Evolutionary conservation across 2,329 filamentous ascomycete genomes (phyloP).

Genomic region (Leptoxyphium fumago): DNA sequence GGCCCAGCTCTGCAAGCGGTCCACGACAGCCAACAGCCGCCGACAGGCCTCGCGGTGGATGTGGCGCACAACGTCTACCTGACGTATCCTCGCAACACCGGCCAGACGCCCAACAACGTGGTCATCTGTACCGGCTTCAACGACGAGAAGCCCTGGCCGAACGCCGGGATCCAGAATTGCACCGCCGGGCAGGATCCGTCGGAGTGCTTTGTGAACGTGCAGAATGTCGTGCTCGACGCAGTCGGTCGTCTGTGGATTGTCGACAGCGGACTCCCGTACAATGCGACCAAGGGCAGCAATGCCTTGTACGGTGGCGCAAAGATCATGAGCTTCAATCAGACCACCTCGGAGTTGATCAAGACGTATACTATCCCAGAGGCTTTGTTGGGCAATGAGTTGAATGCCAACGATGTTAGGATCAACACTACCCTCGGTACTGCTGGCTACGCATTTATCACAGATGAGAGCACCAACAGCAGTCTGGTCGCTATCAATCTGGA

Average conservation of each 20-base stretch:
- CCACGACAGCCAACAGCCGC: slow-evolving; percentile 23
- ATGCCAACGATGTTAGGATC: slow-evolving; percentile 29
- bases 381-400: slow-evolving; percentile 22
- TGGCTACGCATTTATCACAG: slow-evolving; percentile 29
- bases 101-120: slow-evolving; percentile 24
- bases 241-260: slow-evolving; percentile 26
- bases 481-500: slow-evolving; percentile 26
- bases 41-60: slow-evolving; percentile 28
- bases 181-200: slow-evolving; percentile 23
- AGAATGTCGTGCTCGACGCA: slow-evolving; percentile 29
- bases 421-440: slow-evolving; percentile 27
- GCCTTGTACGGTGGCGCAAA: slow-evolving; percentile 25
- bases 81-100: slow-evolving; percentile 27
- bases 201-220: slow-evolving; percentile 32
- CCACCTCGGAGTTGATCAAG: slow-evolving; percentile 16
- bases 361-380: slow-evolving; percentile 25
- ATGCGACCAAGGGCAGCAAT: slow-evolving; percentile 9
- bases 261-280: slow-evolving; percentile 25
- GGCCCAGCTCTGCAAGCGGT: slow-evolving; percentile 22
- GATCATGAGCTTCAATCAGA: slow-evolving; percentile 28
- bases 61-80: slow-evolving; percentile 24
- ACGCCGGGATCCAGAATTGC: slow-evolving; percentile 27
- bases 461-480: slow-evolving; percentile 24
- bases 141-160: slow-evolving; percentile 26
- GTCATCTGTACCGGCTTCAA: slow-evolving; percentile 25